phyloP scores from a whole-genome alignment of 176 grass and related monocot species.

The Rhynchospora pubera region DNA sequence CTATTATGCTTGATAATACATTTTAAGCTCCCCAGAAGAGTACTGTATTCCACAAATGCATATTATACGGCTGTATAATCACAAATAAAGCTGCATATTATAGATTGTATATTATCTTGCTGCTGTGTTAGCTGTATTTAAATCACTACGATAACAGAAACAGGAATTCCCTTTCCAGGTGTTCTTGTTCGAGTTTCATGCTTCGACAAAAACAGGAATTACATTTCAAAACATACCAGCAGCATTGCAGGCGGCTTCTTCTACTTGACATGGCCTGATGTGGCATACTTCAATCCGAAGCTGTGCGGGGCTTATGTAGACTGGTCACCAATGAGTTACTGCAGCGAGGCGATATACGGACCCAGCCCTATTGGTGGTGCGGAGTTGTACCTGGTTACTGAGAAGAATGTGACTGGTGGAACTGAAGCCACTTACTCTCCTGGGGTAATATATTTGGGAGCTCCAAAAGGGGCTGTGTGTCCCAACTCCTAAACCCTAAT shows the following conservation, averaged over 20 bases:
- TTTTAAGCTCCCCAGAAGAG: no score
- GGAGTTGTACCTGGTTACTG: neutral
- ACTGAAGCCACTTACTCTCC: slow-evolving; percentile 2
- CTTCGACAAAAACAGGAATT: neutral
- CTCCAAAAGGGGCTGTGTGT: neutral
- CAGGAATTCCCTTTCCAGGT: neutral
- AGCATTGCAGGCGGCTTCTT: neutral
- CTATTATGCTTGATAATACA: no score
- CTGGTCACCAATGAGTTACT: slow-evolving; percentile 15
- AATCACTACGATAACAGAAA: neutral
- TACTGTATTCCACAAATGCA: no score
- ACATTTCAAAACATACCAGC: neutral
- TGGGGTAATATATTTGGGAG: neutral
- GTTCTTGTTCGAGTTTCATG: slow-evolving; percentile 9
- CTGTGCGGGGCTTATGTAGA: slow-evolving; percentile 1
- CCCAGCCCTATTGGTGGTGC: neutral
- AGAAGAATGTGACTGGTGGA: neutral
- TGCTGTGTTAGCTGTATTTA: no score
- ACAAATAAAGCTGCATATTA: no score
- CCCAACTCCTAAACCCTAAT: neutral
- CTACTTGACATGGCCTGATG: neutral
- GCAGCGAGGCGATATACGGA: neutral
- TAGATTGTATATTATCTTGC: no score
- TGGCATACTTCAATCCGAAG: neutral
- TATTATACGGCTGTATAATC: no score